Evolutionary conservation across 331 rosid species (phyloP).

Genomic region (Stylosanthes scabra): DNA sequence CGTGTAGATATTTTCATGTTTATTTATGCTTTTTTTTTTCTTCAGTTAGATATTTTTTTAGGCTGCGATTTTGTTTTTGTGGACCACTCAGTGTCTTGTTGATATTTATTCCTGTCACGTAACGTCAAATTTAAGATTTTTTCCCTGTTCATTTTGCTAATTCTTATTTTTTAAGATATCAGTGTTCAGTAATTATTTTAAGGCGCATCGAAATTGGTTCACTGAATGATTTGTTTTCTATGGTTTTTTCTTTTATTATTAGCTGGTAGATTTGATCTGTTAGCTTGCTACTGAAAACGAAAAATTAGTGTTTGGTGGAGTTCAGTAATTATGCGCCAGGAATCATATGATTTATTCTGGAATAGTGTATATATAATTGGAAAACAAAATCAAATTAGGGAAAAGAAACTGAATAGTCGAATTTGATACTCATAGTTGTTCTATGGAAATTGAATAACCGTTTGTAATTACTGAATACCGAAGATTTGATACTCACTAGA

Average conservation of each 20-base stretch:
- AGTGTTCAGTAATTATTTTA: background rate
- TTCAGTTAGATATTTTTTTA: conserved; percentile 4
- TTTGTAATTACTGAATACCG: background rate
- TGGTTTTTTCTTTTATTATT: background rate
- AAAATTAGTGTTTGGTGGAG: background rate
- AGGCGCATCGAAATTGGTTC: background rate
- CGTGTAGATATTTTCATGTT: background rate
- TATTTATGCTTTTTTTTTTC: background rate
- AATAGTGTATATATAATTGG: too few relatives aligned
- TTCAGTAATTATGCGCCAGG: background rate
- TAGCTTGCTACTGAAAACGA: background rate
- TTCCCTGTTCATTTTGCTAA: background rate
- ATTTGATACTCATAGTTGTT: background rate
- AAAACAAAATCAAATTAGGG: background rate
- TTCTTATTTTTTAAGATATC: background rate
- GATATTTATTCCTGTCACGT: background rate
- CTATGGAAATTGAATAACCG: background rate
- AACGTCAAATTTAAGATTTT: background rate
- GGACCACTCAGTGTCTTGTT: conserved; percentile 33
- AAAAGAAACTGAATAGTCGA: background rate
- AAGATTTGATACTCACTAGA: background rate
- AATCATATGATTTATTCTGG: background rate
- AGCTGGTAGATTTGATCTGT: conserved; percentile 26
- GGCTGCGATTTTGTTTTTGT: background rate
- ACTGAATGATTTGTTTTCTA: background rate